Base-by-base conservation (phyloP, 2,329 filamentous ascomycete genomes). In the Plenodomus lindquistii region DNA sequence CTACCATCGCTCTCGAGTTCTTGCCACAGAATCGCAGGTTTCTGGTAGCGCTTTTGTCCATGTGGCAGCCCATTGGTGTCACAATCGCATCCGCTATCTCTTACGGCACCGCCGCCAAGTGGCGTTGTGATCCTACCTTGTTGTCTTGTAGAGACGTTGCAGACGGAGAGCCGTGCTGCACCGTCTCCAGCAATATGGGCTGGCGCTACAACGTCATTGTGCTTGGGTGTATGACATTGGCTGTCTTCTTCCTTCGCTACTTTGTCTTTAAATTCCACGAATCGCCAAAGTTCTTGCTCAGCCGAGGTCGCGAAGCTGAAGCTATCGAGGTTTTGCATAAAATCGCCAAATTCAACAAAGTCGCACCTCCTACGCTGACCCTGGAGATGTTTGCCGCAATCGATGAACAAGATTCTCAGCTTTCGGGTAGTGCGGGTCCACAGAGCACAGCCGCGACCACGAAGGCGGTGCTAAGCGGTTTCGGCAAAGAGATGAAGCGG, bases 1-100 rank as follows among this genome's bases (percentile, higher is more conserved):
- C 62, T 2, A 64, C 59, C 4, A 65, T 64, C 17, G 59, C 60
- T 15, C 55, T 65, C 2, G 62, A 65, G 36, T 65, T 65, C 20
- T 46, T 65, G 9, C 62, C 62, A 8, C 59, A 64, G 17, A 65
- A 60, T 9, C 62, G 62, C 10, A 57, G 62, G 19, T 63, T 61
- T 27, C 59, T 67, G 2, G 63, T 67, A 17, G 53, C 63, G 5
- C 61, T 67, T 22, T 57, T 67, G 2, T 63, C 63, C 18, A 65
- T 67, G 57, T 67, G 63, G 63, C 63, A 67, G 29, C 63, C 63
- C 2, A 57, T 67, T 24, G 63, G 63, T 37, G 63, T 67, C 9
- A 53, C 60, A 15, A 53, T 55, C 17, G 63, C 63, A 16, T 67
- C 63, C 8, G 61, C 57, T 4, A 56, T 67, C 11, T 62, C 63